Evolutionary conservation across 768 basidiomycete species (phyloP), one percentile per base, ranked within the genome.

Genomic region (Coprinopsis sp.): DNA sequence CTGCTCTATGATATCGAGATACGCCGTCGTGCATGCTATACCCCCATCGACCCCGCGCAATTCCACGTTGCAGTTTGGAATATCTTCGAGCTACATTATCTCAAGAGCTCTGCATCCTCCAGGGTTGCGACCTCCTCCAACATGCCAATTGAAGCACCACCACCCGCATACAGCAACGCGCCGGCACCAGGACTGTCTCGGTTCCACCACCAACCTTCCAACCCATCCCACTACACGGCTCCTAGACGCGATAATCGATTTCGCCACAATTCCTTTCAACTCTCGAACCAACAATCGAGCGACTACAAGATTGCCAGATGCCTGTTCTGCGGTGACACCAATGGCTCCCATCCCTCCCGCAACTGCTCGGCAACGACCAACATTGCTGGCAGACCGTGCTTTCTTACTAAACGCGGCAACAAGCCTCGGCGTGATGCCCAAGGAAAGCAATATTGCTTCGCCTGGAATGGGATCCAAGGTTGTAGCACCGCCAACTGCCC

Each of bases 1-100:
- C 23, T 50, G 2, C 47, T 34, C 2, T 60, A 58, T 33, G 52
- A 60, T 29, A 54, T 53, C 1, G 45, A 50, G 1, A 22, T 60
- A 5, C 41, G 52, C 12, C 46, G 43, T 2, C 51, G 48, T 11
- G 27, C 53, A 2, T n/a, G 50, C 1, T 22, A 33, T 11, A 6
- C 33, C 8, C 25, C 18, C 1, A 39, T 56, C 19, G 51, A 60
- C 41, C 47, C 46, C 6, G 28, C 41, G 0, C 0, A 44, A 0
- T 44, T 50, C 23, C 53, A 54, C 7, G 2, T 23, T 2, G 16
- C 31, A 10, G 18, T 55, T 3, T 60, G 54, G 56, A 48, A 50
- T 18, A 44, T 52, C 5, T 34, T 51, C 33, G 44, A 53, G 21
- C 3, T 33, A 14, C 36, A 36, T 14, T 29, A 44, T 13, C 30